Evolutionary conservation across 208 protist species (phyloP), one percentile per base, ranked within the genome.

Genomic region (Strigomonas oncopelti): DNA sequence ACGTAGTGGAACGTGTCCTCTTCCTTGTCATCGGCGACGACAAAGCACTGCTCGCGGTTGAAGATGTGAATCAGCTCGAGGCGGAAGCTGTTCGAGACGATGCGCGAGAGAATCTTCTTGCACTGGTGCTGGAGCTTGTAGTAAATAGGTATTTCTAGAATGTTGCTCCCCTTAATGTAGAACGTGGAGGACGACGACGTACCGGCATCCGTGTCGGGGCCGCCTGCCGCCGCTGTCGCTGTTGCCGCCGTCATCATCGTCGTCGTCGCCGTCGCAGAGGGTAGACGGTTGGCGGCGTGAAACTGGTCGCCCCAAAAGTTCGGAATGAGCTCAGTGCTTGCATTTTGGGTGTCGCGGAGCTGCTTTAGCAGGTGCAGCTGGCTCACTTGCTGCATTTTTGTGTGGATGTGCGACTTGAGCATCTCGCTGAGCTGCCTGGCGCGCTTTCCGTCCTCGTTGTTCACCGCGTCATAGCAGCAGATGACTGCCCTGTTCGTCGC

Each of bases 41-140:
- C 80, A 60, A 92, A 96, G 71, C 90, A 96, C 66, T 96, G 90
- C 20, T 86, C 79, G 20, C 87, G 74, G 69, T 96, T 93, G 71
- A 87, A 92, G 27, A 96, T 87, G 38, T 74, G 75, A 64, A 96
- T 83, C 5, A 96, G 74, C 71, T 93, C 87, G 4, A 96, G 75
- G 14, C 86, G 85, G 24, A 83, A 79, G 61, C 78, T 85, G 69
- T 91, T 89, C 45, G 72, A 80, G 13, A 79, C 68, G 55, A 96
- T 91, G 56, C 84, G 78, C 11, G 76, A 74, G 32, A 93, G 78
- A 34, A 93, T 80, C 58, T 86, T 91, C 60, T 83, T 81, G 71
- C 87, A 91, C 63, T 96, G 85, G 66, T 96, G 85, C 75, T 96
- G 90, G 55, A 96, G 69, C 68, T 93, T 96, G 78, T 92, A 92